These are phyloP conservation scores for Alternaria angustiovoidea DNA, from an alignment of 2,329 filamentous ascomycete genomes.

Conservation along the genomic window DNA sequence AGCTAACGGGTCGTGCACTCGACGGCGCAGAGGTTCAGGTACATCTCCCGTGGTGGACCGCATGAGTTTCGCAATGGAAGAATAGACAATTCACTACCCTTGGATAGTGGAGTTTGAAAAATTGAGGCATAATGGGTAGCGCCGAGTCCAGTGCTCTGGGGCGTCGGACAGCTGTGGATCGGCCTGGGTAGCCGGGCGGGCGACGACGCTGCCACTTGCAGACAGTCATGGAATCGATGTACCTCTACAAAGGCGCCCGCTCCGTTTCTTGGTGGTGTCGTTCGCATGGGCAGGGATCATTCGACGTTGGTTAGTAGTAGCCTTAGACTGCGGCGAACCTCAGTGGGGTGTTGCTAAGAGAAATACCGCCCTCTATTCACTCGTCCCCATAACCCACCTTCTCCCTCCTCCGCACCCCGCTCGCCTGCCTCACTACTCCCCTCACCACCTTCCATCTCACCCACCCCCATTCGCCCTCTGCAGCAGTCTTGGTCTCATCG, in stretches of 20 bases:
- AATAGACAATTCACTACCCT: slow-evolving; percentile 4
- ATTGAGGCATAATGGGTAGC: slow-evolving; percentile 9
- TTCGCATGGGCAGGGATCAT: slow-evolving; percentile 32
- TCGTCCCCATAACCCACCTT: slow-evolving; percentile 21
- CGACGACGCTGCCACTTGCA: slow-evolving; percentile 3
- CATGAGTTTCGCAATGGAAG: slow-evolving; percentile 7
- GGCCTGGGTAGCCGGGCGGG: slow-evolving; percentile 10
- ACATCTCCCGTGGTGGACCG: slow-evolving; percentile 40
- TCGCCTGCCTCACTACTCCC: slow-evolving; percentile 4
- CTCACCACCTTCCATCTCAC: slow-evolving; percentile 6
- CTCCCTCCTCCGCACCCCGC: slow-evolving; percentile 24
- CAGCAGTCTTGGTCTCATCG: slow-evolving; percentile 5
- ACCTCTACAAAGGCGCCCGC: slow-evolving; percentile 31
- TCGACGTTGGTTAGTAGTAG: slow-evolving; percentile 29
- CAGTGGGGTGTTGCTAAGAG: slow-evolving; percentile 37
- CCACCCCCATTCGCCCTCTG: slow-evolving; percentile 10
- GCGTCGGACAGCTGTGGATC: slow-evolving; percentile 13
- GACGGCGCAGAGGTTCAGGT: slow-evolving; percentile 37
- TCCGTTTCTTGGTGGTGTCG: slow-evolving; percentile 31
- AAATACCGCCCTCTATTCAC: slow-evolving; percentile 36
- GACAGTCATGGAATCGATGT: slow-evolving; percentile 19
- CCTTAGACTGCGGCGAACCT: slow-evolving; percentile 29
- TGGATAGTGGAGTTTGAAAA: background rate
- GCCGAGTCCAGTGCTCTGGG: slow-evolving; percentile 14
- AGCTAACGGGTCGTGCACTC: slow-evolving; percentile 32